Percentiles rank a stretch among this genome's conserved stretches.
phyloP scores from a whole-genome alignment of 2,329 filamentous ascomycete genomes.

The Colletotrichum sansevieriae region DNA sequence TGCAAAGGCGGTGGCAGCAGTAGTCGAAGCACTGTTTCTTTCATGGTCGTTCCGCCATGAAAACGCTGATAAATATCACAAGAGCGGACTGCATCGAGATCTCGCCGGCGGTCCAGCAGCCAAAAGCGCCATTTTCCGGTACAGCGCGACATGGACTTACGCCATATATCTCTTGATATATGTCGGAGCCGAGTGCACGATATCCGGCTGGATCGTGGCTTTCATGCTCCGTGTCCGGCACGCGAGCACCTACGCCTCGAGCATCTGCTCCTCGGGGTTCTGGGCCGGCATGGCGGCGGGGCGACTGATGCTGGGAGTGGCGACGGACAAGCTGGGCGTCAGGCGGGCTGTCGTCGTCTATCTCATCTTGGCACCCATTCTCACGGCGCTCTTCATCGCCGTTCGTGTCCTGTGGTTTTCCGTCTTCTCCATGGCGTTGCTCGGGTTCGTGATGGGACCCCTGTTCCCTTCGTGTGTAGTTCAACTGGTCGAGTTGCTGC shows the following conservation, averaged over 20 bases:
- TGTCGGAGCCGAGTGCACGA: constrained; percentile 58
- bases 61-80: constrained; percentile 68
- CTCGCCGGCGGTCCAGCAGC: constrained; percentile 1
- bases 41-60: constrained; percentile 72
- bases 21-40: constrained; percentile 66
- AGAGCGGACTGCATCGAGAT: constrained; percentile 50
- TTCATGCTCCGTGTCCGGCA: constrained; percentile 58
- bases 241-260: constrained; percentile 52
- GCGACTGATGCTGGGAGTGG: constrained; percentile 49
- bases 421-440: constrained; percentile 19
- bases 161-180: constrained; percentile 58
- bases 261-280: constrained; percentile 57
- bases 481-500: constrained; percentile 18
- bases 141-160: constrained; percentile 55
- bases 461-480: constrained; percentile 39
- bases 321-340: constrained; percentile 50
- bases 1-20: constrained; percentile 56
- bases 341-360: constrained; percentile 30
- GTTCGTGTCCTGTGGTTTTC: constrained; percentile 28
- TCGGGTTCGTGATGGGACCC: constrained; percentile 40
- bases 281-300: constrained; percentile 60
- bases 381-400: constrained; percentile 21
- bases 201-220: constrained; percentile 60
- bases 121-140: constrained; percentile 47
- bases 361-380: not conserved